Evolutionary conservation across 257 asterid genomes (phyloP).

Genomic region (Jacaranda mimosifolia): DNA sequence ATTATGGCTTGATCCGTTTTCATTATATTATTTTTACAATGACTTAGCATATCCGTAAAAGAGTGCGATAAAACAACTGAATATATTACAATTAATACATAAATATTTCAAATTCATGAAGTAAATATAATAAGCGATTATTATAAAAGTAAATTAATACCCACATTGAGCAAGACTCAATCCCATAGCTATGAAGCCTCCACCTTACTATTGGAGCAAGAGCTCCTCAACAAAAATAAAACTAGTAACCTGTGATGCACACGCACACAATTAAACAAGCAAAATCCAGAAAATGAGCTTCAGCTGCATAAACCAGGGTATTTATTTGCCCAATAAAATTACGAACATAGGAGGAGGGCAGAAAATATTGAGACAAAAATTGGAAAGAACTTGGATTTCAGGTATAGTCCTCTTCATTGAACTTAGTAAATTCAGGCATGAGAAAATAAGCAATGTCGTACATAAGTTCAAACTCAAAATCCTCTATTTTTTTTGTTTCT

Average conservation of each 20-base stretch:
- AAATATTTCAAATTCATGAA: too few relatives aligned
- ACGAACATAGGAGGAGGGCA: neutral
- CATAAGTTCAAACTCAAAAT: neutral
- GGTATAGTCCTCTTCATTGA: neutral
- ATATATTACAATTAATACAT: too few relatives aligned
- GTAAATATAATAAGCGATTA: too few relatives aligned
- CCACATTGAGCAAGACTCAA: too few relatives aligned
- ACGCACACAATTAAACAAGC: neutral
- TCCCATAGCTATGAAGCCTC: too few relatives aligned
- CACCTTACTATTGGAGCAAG: too few relatives aligned
- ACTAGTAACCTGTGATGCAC: slow-evolving; percentile 12
- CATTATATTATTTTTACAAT: too few relatives aligned
- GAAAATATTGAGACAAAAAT: neutral
- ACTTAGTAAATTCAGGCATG: neutral
- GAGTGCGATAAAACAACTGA: too few relatives aligned
- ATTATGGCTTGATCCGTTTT: too few relatives aligned
- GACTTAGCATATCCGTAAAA: too few relatives aligned
- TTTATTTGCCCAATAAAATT: too few relatives aligned
- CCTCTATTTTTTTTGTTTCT: neutral
- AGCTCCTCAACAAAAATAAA: neutral
- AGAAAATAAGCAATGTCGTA: neutral
- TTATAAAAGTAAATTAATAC: too few relatives aligned
- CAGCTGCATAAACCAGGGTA: neutral
- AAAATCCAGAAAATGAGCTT: neutral
- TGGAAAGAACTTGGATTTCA: slow-evolving; percentile 1